These are phyloP conservation scores for Syncephalis fuscata DNA, from an alignment of 371 early-diverging fungal genomes.

Conservation along the genomic window DNA sequence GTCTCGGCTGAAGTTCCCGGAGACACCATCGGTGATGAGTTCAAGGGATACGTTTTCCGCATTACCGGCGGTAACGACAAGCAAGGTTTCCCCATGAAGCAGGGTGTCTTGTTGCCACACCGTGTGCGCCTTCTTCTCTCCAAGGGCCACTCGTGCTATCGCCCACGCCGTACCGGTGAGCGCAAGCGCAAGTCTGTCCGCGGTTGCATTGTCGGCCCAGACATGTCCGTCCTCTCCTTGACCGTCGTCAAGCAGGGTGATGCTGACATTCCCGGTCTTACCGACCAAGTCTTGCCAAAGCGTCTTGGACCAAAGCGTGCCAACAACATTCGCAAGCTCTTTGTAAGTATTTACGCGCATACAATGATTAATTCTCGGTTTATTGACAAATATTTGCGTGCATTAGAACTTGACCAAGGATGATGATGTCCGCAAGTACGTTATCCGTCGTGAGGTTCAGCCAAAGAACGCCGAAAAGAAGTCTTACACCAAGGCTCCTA, in stretches of 20 bases:
- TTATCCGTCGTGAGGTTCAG: constrained; percentile 88
- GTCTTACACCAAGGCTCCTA: constrained; percentile 83
- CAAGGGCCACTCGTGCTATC: constrained; percentile 98
- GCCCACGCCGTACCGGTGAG: constrained; percentile 94
- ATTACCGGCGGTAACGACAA: constrained; percentile 99
- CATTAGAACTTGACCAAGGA: constrained; percentile 70
- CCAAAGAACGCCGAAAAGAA: constrained; percentile 79
- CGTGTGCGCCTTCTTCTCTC: constrained; percentile 88
- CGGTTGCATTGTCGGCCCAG: constrained; percentile 96
- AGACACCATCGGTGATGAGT: constrained; percentile 93
- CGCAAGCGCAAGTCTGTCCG: constrained; percentile 99
- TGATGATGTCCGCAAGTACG: constrained; percentile 96
- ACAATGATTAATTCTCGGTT: background rate
- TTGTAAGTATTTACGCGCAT: constrained; percentile 31
- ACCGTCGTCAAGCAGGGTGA: constrained; percentile 95
- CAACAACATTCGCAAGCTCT: constrained; percentile 95
- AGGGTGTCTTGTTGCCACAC: constrained; percentile 84
- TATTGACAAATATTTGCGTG: too few relatives aligned
- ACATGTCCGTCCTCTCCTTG: constrained; percentile 88
- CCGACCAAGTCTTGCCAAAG: constrained; percentile 84
- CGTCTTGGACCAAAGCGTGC: constrained; percentile 98
- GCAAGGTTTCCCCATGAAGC: constrained; percentile 98
- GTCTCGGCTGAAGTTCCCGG: constrained; percentile 94
- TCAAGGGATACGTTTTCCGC: constrained; percentile 97
- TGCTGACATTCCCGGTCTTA: constrained; percentile 89